Percentiles rank a stretch among this genome's conserved stretches.
phyloP scores from a whole-genome alignment of 176 grass and related monocot genomes.

The Bonia amplexicaulis region DNA sequence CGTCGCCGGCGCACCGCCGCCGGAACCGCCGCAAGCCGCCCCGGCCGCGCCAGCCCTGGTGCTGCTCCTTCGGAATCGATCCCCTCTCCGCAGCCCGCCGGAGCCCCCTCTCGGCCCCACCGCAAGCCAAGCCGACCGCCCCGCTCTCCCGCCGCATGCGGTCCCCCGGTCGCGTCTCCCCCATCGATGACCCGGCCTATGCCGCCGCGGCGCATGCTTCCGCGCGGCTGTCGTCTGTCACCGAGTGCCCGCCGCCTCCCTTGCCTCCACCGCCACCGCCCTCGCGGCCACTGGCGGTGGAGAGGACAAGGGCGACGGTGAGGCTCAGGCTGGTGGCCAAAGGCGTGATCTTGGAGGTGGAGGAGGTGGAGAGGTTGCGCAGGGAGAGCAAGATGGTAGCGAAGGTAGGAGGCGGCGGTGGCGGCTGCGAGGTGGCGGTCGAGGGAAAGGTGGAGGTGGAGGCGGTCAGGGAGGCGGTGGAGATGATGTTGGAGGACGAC shows the following conservation, averaged over 20 bases:
- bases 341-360: conserved; percentile 60
- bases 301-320: conserved; percentile 12
- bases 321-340: conserved; percentile 46
- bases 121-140: conserved; percentile 22
- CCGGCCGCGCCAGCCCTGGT: conserved; percentile 50
- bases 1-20: conserved; percentile 19
- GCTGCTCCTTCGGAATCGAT: conserved; percentile 67
- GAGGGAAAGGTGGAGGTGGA: conserved; percentile 64
- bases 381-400: conserved; percentile 53
- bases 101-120: conserved; percentile 29
- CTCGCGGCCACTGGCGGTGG: conserved; percentile 7
- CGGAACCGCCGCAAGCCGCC: conserved; percentile 21
- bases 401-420: conserved; percentile 20
- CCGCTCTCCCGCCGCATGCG: conserved; percentile 55
- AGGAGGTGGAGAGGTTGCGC: conserved; percentile 49
- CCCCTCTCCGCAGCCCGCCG: conserved; percentile 33
- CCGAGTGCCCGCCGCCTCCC: conserved; percentile 48
- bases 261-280: conserved; percentile 28
- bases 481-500: conserved; percentile 64
- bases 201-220: not conserved
- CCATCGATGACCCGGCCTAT: conserved; percentile 31
- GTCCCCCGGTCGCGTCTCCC: conserved; percentile 65
- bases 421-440: conserved; percentile 49
- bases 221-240: conserved; percentile 36
- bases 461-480: conserved; percentile 61